Conservation (phyloP, 2,329 filamentous ascomycete species). For the Fusarium sp. region DNA sequence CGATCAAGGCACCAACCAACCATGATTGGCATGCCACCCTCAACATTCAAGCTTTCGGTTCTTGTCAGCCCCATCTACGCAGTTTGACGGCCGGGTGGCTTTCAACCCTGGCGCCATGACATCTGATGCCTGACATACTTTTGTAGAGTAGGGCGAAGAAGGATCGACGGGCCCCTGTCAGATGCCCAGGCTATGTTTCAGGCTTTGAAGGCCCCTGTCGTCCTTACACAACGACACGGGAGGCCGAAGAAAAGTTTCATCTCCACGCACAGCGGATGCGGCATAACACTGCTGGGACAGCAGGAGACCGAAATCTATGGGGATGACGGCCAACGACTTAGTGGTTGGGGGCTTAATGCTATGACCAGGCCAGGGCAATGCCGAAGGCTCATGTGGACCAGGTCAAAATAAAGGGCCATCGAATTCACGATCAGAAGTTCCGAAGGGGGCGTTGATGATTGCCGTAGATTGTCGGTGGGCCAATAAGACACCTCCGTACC, state of each 20-base stretch:
- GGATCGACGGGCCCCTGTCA: constrained; percentile 36
- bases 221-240: constrained; percentile 43
- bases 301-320: constrained; percentile 28
- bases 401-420: constrained; percentile 30
- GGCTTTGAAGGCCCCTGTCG: constrained; percentile 24
- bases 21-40: constrained; percentile 25
- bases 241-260: constrained; percentile 43
- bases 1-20: constrained; percentile 35
- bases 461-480: constrained; percentile 32
- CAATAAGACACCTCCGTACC: constrained; percentile 45
- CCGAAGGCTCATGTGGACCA: constrained; percentile 28
- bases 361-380: constrained; percentile 24
- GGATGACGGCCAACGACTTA: constrained; percentile 22
- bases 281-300: constrained; percentile 35
- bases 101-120: constrained; percentile 31
- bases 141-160: constrained; percentile 29
- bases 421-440: constrained; percentile 34
- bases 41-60: constrained; percentile 35
- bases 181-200: constrained; percentile 40
- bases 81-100: constrained; percentile 35
- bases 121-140: constrained; percentile 22
- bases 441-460: constrained; percentile 32
- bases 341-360: constrained; percentile 20
- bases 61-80: constrained; percentile 31
- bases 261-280: constrained; percentile 39